Evolutionary conservation across 768 basidiomycete genomes (phyloP).

Genomic region (Psilocybe tampanensis): DNA sequence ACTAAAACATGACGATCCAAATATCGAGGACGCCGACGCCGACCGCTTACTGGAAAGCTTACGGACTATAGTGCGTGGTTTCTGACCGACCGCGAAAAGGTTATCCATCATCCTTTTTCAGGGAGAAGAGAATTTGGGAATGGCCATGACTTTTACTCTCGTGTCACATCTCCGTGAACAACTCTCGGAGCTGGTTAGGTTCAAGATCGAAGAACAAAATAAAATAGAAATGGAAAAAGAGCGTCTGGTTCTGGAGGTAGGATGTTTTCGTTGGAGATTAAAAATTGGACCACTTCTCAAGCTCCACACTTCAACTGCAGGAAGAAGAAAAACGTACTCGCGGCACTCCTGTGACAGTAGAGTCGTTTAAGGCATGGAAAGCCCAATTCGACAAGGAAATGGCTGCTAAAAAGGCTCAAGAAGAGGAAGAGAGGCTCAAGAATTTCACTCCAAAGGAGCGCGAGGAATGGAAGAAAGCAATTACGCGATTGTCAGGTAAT

Average conservation of each 20-base stretch:
- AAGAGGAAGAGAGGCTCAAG: constrained; percentile 78
- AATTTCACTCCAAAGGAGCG: constrained; percentile 76
- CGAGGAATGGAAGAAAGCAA: constrained; percentile 76
- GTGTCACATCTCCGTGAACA: constrained; percentile 84
- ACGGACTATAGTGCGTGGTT: constrained; percentile 51
- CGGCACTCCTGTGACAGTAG: constrained; percentile 89
- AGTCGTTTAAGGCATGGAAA: constrained; percentile 84
- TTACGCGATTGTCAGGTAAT: constrained; percentile 59
- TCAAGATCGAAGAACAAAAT: constrained; percentile 55
- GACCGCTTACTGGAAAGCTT: constrained; percentile 57
- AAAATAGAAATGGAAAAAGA: constrained; percentile 75
- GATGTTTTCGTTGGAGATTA: constrained; percentile 10
- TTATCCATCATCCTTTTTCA: constrained; percentile 26
- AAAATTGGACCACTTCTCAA: background rate
- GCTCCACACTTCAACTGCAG: constrained; percentile 38
- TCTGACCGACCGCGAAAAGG: background rate
- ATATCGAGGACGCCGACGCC: constrained; percentile 59
- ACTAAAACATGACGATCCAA: constrained; percentile 62
- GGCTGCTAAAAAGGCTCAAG: constrained; percentile 51
- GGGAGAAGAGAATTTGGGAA: constrained; percentile 87
- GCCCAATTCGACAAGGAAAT: constrained; percentile 75
- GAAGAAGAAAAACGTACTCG: constrained; percentile 85
- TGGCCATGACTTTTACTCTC: constrained; percentile 98
- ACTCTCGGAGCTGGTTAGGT: constrained; percentile 62
- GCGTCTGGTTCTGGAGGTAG: constrained; percentile 74